These are phyloP conservation scores for Stereocaulon alpinum DNA, from an alignment of 495 filamentous ascomycete genomes.

Conservation along the genomic window DNA sequence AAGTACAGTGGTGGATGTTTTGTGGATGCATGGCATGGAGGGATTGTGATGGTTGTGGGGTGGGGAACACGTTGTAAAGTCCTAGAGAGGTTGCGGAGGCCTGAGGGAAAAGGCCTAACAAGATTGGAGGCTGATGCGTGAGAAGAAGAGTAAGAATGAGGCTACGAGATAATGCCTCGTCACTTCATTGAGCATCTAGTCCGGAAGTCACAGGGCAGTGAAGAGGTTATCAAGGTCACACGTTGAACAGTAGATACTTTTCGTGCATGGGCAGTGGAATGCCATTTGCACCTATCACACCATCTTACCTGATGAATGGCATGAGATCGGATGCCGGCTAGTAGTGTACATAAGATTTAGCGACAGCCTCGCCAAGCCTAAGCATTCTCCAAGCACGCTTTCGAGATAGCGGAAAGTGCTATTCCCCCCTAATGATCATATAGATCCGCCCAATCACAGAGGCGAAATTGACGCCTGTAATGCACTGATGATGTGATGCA, in stretches of 20 bases:
- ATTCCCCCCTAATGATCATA: background rate
- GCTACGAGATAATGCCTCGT: too few relatives aligned
- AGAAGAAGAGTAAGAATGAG: too few relatives aligned
- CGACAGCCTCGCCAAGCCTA: background rate
- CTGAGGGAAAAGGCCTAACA: background rate
- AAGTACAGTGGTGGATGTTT: too few relatives aligned
- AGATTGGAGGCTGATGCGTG: background rate
- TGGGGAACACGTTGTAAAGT: background rate
- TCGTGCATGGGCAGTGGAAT: background rate
- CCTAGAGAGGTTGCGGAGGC: background rate
- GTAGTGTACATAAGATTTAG: slow-evolving; percentile 3
- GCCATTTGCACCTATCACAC: background rate
- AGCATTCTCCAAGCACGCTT: background rate
- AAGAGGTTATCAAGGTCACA: background rate
- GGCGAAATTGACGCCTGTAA: slow-evolving; percentile 5
- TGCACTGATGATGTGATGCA: background rate
- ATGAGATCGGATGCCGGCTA: background rate
- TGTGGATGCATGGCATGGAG: background rate
- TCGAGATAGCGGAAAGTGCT: background rate
- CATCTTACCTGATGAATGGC: background rate
- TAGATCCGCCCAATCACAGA: background rate
- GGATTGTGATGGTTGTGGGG: background rate
- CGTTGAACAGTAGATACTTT: slow-evolving; percentile 4
- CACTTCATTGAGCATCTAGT: too few relatives aligned
- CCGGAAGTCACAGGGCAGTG: background rate